Conservation (phyloP, 192 early-diverging fungal species). For the Entomortierella lignicola region DNA sequence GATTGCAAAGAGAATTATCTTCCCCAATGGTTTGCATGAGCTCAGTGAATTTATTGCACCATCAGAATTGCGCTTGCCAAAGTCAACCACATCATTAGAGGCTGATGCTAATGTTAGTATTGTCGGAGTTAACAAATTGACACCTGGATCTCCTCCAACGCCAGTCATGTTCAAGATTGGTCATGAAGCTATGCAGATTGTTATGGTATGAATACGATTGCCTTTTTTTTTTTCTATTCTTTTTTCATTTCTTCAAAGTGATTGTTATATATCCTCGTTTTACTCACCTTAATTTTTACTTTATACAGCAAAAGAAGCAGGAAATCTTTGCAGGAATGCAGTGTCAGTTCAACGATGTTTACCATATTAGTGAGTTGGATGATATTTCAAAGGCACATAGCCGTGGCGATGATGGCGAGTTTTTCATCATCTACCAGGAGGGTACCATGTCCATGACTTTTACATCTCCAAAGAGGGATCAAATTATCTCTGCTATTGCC, state of each 20-base stretch:
- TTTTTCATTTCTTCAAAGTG: not conserved
- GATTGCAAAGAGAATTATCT: constrained; percentile 74
- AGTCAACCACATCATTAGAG: constrained; percentile 80
- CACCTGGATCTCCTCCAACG: constrained; percentile 70
- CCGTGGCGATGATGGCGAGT: constrained; percentile 76
- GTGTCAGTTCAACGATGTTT: constrained; percentile 87
- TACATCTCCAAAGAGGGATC: constrained; percentile 78
- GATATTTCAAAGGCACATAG: constrained; percentile 69
- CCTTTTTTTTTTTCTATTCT: not conserved
- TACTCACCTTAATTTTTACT: constrained; percentile 10
- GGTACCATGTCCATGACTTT: constrained; percentile 73
- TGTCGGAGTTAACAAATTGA: constrained; percentile 75
- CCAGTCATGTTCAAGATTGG: constrained; percentile 88
- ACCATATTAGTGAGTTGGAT: constrained; percentile 84
- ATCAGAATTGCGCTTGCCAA: constrained; percentile 80
- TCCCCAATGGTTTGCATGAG: constrained; percentile 75
- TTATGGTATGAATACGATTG: constrained; percentile 52
- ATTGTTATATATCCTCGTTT: not conserved
- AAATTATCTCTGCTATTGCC: constrained; percentile 76
- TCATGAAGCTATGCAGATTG: constrained; percentile 85
- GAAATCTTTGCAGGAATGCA: constrained; percentile 78
- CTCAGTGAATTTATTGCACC: constrained; percentile 79
- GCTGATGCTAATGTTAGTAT: constrained; percentile 72
- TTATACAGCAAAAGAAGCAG: constrained; percentile 69
- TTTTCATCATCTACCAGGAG: constrained; percentile 82